These are phyloP conservation scores for Clohesyomyces aquaticus DNA, from an alignment of 495 filamentous ascomycete species.

Conservation along the genomic window DNA sequence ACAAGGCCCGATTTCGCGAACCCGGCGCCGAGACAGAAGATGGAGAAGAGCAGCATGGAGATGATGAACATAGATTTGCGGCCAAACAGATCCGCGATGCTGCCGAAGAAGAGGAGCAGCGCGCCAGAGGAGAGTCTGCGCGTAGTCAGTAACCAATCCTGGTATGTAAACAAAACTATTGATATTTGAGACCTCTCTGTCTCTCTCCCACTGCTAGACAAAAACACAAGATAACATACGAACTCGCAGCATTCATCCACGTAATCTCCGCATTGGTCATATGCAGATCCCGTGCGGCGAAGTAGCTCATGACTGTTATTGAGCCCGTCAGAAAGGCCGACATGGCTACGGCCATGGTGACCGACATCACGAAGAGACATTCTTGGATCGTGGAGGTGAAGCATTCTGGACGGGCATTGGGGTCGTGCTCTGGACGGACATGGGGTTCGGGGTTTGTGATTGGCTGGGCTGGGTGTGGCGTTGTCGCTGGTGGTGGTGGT, in stretches of 20 bases:
- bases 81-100: constrained; percentile 74
- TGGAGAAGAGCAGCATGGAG: constrained; percentile 65
- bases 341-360: constrained; percentile 70
- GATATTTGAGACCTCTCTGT: too few relatives aligned
- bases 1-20: constrained; percentile 66
- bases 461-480: background rate
- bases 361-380: constrained; percentile 67
- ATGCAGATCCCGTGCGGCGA: constrained; percentile 62
- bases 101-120: constrained; percentile 74
- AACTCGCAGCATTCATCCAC: constrained; percentile 66
- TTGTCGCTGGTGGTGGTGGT: too few relatives aligned
- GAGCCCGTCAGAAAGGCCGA: constrained; percentile 63
- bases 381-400: constrained; percentile 68
- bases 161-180: too few relatives aligned
- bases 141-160: too few relatives aligned
- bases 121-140: constrained; percentile 67
- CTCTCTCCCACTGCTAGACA: too few relatives aligned
- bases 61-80: constrained; percentile 69
- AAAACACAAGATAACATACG: too few relatives aligned
- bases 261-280: constrained; percentile 73
- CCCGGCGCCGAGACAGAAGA: constrained; percentile 60
- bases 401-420: constrained; percentile 56
- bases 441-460: constrained; percentile 30
- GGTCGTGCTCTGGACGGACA: constrained; percentile 54
- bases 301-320: constrained; percentile 64